Conservation (phyloP, 306 rosid genomes). For the Arachis hypogaea region DNA sequence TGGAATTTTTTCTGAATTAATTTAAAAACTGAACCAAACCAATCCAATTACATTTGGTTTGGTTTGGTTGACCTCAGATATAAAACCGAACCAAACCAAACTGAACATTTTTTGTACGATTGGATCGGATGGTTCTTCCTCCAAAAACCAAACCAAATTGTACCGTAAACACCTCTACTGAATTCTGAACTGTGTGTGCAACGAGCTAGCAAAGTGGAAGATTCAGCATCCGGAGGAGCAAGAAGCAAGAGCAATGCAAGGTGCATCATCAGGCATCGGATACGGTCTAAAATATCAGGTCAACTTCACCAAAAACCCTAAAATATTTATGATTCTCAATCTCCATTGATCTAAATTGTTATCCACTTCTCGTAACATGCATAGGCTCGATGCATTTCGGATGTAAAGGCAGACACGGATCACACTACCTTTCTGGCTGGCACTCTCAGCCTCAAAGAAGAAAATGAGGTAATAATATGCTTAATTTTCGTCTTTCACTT, state of each 20-base stretch:
- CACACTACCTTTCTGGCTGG: constrained; percentile 93
- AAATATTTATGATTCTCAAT: neutral
- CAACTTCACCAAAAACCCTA: constrained; percentile 29
- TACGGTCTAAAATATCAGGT: constrained; percentile 97
- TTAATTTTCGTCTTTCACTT: constrained; percentile 5
- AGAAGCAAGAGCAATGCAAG: constrained; percentile 71
- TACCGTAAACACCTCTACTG: no score
- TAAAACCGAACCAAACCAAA: no score
- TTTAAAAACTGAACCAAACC: no score
- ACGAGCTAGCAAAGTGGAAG: neutral
- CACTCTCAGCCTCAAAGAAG: constrained; percentile 95
- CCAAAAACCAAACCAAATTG: no score
- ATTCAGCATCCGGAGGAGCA: constrained; percentile 37
- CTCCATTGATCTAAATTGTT: neutral
- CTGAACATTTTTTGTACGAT: no score
- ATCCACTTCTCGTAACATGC: neutral
- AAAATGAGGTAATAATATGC: constrained; percentile 73
- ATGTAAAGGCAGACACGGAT: constrained; percentile 94
- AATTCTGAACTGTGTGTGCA: constrained; percentile 4
- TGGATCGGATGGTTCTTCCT: no score
- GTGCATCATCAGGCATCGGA: constrained; percentile 91
- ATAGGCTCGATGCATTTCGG: constrained; percentile 95
- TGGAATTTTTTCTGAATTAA: no score
- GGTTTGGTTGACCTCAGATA: no score
- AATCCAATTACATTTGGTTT: no score